phyloP scores from a whole-genome alignment of 192 early-diverging fungal genomes.

The Coemansia sp. region DNA sequence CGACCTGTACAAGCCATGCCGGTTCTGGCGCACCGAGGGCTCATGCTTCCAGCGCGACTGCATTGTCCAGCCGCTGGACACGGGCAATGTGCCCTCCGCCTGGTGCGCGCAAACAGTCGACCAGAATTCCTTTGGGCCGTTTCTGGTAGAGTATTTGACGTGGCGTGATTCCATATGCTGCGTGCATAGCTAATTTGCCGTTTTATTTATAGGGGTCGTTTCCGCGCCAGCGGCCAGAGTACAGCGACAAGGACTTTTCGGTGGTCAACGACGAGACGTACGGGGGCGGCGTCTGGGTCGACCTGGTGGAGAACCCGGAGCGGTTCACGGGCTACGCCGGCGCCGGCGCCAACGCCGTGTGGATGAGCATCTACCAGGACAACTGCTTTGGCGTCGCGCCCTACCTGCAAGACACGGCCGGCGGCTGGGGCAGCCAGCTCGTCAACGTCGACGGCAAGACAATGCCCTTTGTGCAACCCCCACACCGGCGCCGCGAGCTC shows the following conservation, averaged over 20 bases:
- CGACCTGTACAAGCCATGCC: constrained; percentile 83
- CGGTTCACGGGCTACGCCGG: constrained; percentile 96
- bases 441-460: constrained; percentile 43
- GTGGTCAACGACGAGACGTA: constrained; percentile 75
- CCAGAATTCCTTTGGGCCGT: constrained; percentile 65
- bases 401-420: constrained; percentile 57
- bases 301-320: constrained; percentile 91
- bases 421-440: constrained; percentile 53
- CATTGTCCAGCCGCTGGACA: constrained; percentile 77
- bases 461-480: constrained; percentile 55
- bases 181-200: neutral
- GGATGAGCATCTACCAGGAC: constrained; percentile 96
- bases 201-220: constrained; percentile 14
- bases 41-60: constrained; percentile 83
- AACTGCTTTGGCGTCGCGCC: constrained; percentile 87
- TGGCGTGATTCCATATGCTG: constrained; percentile 13
- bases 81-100: constrained; percentile 57
- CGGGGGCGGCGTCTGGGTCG: constrained; percentile 79
- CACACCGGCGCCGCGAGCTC: constrained; percentile 51
- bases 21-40: constrained; percentile 84
- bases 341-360: constrained; percentile 80
- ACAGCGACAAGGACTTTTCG: constrained; percentile 82
- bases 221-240: constrained; percentile 55
- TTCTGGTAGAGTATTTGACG: constrained; percentile 46
- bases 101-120: constrained; percentile 65